Conservation (phyloP, 1,284 basidiomycete genomes). For the Sparassis latifolia region DNA sequence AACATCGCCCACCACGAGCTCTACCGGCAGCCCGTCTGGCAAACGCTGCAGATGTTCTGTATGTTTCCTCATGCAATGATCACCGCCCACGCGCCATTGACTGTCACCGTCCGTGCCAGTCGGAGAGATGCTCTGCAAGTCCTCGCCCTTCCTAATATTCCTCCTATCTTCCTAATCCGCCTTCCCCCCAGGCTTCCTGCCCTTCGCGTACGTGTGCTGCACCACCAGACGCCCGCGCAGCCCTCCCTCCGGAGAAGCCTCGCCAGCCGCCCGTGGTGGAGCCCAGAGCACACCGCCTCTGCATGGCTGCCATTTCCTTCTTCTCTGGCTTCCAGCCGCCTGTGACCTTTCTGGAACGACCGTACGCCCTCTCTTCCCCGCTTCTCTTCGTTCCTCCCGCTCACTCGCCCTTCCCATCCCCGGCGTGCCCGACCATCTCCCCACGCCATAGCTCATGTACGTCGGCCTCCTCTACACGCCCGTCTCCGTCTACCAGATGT, state of each 20-base stretch:
- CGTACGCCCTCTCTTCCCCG: constrained; percentile 34
- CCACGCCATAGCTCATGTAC: constrained; percentile 73
- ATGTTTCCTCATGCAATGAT: constrained; percentile 6
- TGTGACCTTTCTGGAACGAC: constrained; percentile 89
- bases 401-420: background rate
- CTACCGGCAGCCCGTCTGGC: constrained; percentile 92
- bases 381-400: background rate
- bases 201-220: constrained; percentile 68
- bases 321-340: constrained; percentile 80
- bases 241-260: background rate
- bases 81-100: constrained; percentile 13
- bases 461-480: constrained; percentile 92
- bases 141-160: constrained; percentile 10
- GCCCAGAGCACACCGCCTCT: constrained; percentile 35
- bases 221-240: constrained; percentile 36
- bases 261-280: constrained; percentile 13
- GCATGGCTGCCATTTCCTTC: constrained; percentile 62
- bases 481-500: constrained; percentile 98
- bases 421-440: background rate
- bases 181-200: constrained; percentile 61
- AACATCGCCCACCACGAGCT: constrained; percentile 53
- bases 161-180: constrained; percentile 3
- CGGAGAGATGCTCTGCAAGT: constrained; percentile 88
- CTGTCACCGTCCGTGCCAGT: constrained; percentile 43
- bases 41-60: constrained; percentile 92